Evolutionary conservation across 768 basidiomycete species (phyloP).

Genomic region (Sporobolomyces phaffii): DNA sequence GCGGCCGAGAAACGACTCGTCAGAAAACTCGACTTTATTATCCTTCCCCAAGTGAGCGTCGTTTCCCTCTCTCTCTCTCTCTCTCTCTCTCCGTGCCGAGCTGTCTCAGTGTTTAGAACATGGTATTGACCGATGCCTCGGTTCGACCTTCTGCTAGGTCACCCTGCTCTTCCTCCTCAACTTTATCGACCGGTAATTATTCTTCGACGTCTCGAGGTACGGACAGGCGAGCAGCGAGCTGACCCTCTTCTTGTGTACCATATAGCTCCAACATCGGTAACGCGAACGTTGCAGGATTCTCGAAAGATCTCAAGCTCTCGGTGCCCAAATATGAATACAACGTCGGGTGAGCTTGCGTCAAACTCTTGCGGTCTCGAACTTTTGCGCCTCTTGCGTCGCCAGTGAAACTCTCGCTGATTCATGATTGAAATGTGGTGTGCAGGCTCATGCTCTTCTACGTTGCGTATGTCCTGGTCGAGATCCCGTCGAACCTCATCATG

Average conservation of each 20-base stretch:
- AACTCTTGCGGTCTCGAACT: background rate
- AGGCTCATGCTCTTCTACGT: conserved; percentile 20
- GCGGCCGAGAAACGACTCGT: conserved; percentile 16
- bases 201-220: background rate
- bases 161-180: conserved; percentile 37
- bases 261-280: conserved; percentile 23
- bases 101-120: no score
- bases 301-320: conserved; percentile 2
- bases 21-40: conserved; percentile 29
- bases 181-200: conserved; percentile 22
- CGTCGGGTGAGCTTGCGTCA: conserved; percentile 4
- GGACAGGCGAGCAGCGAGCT: no score
- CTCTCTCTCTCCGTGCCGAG: no score
- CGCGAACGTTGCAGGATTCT: conserved; percentile 23
- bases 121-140: background rate
- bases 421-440: no score
- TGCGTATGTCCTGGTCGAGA: conserved; percentile 31
- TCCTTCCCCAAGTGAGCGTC: conserved; percentile 9
- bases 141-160: background rate
- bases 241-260: no score
- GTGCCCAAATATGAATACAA: conserved; percentile 9
- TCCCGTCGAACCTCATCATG: conserved; percentile 28
- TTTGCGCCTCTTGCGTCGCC: no score
- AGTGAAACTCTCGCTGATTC: no score
- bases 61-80: no score